Evolutionary conservation across 1,284 basidiomycete genomes (phyloP).

Genomic region (Moniliophthora roreri): DNA sequence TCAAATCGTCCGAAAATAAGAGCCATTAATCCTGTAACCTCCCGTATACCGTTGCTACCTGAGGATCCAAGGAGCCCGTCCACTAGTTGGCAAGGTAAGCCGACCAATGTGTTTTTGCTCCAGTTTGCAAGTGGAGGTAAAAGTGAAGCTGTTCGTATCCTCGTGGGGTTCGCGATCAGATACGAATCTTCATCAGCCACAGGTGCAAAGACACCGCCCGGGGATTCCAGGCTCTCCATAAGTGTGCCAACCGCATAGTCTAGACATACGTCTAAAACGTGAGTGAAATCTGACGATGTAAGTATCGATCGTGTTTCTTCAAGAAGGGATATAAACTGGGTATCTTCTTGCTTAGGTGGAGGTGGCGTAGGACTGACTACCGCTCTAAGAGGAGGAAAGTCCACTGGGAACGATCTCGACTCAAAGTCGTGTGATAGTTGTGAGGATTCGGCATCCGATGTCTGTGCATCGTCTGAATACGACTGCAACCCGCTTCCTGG

Average conservation of each 20-base stretch:
- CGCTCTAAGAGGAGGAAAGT: background rate
- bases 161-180: slow-evolving; percentile 24
- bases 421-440: background rate
- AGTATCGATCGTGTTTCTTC: slow-evolving; percentile 68
- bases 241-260: slow-evolving; percentile 62
- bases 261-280: slow-evolving; percentile 66
- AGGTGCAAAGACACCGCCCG: slow-evolving; percentile 24
- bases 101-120: slow-evolving; percentile 70
- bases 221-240: slow-evolving; percentile 19
- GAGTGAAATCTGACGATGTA: slow-evolving; percentile 66
- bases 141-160: slow-evolving; percentile 69
- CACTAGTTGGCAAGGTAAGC: slow-evolving; percentile 79
- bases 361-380: slow-evolving; percentile 12
- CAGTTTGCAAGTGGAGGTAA: slow-evolving; percentile 78
- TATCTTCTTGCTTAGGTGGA: slow-evolving; percentile 35
- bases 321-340: slow-evolving; percentile 63
- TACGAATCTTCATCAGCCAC: slow-evolving; percentile 21
- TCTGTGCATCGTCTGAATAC: slow-evolving; percentile 1
- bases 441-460: background rate
- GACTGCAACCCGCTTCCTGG: background rate
- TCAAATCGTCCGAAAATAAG: slow-evolving; percentile 2
- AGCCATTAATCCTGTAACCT: background rate
- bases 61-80: slow-evolving; percentile 43
- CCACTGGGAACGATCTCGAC: background rate
- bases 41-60: slow-evolving; percentile 1